Conservation (phyloP, 306 rosid genomes). For the apple (Malus domestica) region DNA sequence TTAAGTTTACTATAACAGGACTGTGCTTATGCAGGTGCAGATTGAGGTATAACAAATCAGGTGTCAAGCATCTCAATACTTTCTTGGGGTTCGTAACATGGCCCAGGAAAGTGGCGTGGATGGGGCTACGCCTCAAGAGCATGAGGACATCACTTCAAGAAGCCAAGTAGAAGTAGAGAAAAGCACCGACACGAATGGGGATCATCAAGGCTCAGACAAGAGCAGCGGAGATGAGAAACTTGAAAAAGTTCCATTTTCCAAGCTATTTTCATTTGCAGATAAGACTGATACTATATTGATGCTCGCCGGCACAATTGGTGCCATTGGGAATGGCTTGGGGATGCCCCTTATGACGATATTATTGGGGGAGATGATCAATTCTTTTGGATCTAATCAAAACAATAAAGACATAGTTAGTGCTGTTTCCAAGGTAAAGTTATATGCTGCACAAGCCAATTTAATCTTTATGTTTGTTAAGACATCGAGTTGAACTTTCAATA, state of each 20-base stretch:
- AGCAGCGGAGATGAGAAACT: conserved; percentile 27
- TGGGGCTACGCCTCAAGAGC: conserved; percentile 2
- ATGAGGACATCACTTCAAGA: conserved; percentile 28
- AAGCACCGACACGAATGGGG: conserved; percentile 14
- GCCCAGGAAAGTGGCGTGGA: conserved; percentile 26
- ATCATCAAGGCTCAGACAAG: conserved; percentile 16
- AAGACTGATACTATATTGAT: conserved; percentile 51
- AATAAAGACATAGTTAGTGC: conserved; percentile 20
- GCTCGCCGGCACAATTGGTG: conserved; percentile 59
- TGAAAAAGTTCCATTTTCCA: conserved; percentile 53
- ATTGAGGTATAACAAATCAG: background rate
- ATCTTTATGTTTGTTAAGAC: background rate
- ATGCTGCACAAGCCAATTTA: background rate
- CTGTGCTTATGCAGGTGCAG: conserved; percentile 19
- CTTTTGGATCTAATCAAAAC: conserved; percentile 57
- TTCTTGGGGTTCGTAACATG: conserved; percentile 30
- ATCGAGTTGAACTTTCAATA: background rate
- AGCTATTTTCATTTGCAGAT: conserved; percentile 73
- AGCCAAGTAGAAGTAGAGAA: conserved; percentile 18
- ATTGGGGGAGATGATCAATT: conserved; percentile 51
- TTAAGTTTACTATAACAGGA: conserved; percentile 2
- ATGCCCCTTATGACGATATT: conserved; percentile 69
- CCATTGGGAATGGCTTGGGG: conserved; percentile 58
- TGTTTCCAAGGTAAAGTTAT: conserved; percentile 55
- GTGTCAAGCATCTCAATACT: background rate